phyloP scores from a whole-genome alignment of 2,329 filamentous ascomycete genomes.

The Xylariaceae sp. region DNA sequence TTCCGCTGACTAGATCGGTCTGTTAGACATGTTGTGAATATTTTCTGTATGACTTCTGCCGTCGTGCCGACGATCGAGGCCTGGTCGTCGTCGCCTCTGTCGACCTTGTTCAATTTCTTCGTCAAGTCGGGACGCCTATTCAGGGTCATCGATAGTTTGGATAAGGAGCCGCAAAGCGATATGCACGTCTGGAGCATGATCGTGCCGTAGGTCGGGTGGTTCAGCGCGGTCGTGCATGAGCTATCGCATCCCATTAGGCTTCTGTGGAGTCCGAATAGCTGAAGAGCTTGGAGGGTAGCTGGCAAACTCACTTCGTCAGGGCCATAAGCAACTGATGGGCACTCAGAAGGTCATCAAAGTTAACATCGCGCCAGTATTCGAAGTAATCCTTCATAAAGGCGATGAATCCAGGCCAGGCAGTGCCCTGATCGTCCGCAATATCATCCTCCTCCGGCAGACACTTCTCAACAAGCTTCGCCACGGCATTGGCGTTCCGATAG shows the following conservation, averaged over 20 bases:
- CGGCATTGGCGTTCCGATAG: constrained; percentile 48
- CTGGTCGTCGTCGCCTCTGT: constrained; percentile 60
- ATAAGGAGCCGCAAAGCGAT: constrained; percentile 72
- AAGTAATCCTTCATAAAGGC: constrained; percentile 79
- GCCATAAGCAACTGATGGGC: constrained; percentile 70
- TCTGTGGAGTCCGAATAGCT: constrained; percentile 2
- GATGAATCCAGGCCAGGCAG: constrained; percentile 70
- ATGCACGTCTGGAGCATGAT: constrained; percentile 81
- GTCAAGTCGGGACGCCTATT: constrained; percentile 76
- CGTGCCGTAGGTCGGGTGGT: constrained; percentile 71
- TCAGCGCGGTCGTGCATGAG: constrained; percentile 75
- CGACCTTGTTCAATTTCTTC: constrained; percentile 50
- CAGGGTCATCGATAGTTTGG: constrained; percentile 76
- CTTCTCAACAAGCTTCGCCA: constrained; percentile 59
- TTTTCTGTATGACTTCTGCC: constrained; percentile 82
- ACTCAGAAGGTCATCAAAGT: constrained; percentile 66
- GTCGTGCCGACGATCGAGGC: constrained; percentile 80
- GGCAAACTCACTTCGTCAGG: constrained; percentile 61
- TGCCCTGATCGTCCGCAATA: constrained; percentile 56
- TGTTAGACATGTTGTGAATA: constrained; percentile 83
- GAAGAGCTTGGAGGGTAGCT: background rate
- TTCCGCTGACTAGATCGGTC: constrained; percentile 65
- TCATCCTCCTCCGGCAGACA: constrained; percentile 61
- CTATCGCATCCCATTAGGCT: constrained; percentile 37
- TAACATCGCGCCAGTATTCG: constrained; percentile 71